Percentiles rank a stretch among this genome's conserved stretches.
Evolutionary conservation across 2,329 filamentous ascomycete species (phyloP).

Genomic region (Chrysosporium queenslandicum): DNA sequence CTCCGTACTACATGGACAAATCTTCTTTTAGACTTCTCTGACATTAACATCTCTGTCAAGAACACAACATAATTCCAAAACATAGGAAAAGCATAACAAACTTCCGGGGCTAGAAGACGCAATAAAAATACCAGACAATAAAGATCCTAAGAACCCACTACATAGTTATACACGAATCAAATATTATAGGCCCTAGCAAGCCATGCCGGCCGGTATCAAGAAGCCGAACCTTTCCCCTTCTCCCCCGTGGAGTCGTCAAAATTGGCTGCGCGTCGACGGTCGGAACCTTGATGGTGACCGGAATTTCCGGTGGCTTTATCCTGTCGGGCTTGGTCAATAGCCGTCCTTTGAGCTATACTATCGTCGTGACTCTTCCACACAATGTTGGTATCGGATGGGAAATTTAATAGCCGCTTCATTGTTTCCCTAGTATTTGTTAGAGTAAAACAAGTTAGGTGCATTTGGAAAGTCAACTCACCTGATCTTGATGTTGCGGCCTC

Average conservation of each 20-base stretch:
- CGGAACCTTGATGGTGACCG: conserved; percentile 29
- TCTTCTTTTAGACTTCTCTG: neutral
- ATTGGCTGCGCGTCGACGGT: conserved; percentile 35
- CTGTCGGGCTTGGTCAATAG: conserved; percentile 82
- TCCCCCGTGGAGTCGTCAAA: conserved; percentile 37
- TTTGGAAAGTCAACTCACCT: conserved; percentile 49
- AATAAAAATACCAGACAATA: conserved; percentile 1
- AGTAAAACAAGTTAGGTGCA: conserved; percentile 12
- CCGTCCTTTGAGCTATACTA: conserved; percentile 82
- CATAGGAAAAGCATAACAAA: neutral
- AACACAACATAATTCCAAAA: neutral
- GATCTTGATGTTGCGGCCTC: conserved; percentile 89
- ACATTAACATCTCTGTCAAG: neutral
- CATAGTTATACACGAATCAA: conserved; percentile 9
- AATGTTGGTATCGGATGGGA: conserved; percentile 80
- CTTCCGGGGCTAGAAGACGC: conserved; percentile 5
- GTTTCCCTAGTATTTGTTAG: conserved; percentile 57
- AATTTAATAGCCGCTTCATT: conserved; percentile 78
- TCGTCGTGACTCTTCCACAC: conserved; percentile 95
- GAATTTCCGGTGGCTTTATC: conserved; percentile 52
- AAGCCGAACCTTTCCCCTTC: conserved; percentile 33
- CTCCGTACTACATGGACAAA: neutral
- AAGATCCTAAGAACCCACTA: conserved; percentile 1
- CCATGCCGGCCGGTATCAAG: conserved; percentile 18
- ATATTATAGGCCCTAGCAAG: neutral